Percentiles rank a stretch among this genome's conserved stretches.
Evolutionary conservation across 1,139 yeast genomes (phyloP).

Genomic region (Yarrowia galli): DNA sequence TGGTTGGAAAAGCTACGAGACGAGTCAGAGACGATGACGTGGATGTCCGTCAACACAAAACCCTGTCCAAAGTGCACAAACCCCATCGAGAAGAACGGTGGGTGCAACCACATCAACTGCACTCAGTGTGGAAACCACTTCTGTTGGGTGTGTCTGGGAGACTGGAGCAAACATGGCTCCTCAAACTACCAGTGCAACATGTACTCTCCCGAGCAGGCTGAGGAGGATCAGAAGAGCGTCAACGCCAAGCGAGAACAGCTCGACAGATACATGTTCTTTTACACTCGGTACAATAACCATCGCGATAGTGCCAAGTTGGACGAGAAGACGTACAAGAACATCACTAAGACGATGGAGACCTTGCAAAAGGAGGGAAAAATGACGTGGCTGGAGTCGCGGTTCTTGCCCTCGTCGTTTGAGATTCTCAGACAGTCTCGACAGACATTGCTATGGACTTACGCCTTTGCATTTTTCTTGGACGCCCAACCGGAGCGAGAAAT

Average conservation of each 20-base stretch:
- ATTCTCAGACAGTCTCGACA: slow-evolving; percentile 73
- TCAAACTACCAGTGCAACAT: slow-evolving; percentile 72
- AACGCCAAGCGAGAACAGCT: slow-evolving; percentile 55
- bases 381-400: slow-evolving; percentile 92
- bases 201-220: slow-evolving; percentile 57
- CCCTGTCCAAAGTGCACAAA: slow-evolving; percentile 75
- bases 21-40: slow-evolving; percentile 86
- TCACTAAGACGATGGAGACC: slow-evolving; percentile 68
- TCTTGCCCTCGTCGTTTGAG: slow-evolving; percentile 73
- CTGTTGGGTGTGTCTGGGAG: slow-evolving; percentile 91
- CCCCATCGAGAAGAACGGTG: slow-evolving; percentile 81
- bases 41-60: slow-evolving; percentile 90
- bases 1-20: slow-evolving; percentile 87
- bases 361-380: slow-evolving; percentile 70
- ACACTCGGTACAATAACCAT: slow-evolving; percentile 77
- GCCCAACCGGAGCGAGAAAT: slow-evolving; percentile 56
- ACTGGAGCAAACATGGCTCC: slow-evolving; percentile 77
- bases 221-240: slow-evolving; percentile 49
- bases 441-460: slow-evolving; percentile 90
- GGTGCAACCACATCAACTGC: slow-evolving; percentile 96
- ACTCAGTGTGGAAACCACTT: slow-evolving; percentile 77
- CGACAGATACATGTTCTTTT: slow-evolving; percentile 77
- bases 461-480: slow-evolving; percentile 73
- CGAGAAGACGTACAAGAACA: slow-evolving; percentile 63
- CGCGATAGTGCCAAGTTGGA: slow-evolving; percentile 81